phyloP scores from a whole-genome alignment of 2,329 filamentous ascomycete species.

The Fusarium brachygibbosum region DNA sequence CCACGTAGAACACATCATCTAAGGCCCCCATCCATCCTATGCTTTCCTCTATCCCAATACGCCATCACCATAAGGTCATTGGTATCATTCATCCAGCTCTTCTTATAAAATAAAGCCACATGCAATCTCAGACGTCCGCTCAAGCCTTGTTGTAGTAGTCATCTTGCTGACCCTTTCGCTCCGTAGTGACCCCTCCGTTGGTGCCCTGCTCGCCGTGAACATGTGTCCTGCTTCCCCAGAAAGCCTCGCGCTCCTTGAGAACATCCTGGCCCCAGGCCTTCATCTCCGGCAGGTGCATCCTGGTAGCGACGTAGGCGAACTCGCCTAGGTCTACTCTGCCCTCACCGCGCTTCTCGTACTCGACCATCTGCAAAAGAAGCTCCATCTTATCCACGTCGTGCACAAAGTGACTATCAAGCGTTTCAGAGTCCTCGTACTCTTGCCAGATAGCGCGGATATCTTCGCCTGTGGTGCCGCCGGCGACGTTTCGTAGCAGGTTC shows the following conservation, averaged over 20 bases:
- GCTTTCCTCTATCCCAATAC: slow-evolving; percentile 22
- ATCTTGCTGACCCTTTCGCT: slow-evolving; percentile 60
- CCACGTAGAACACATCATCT: slow-evolving; percentile 16
- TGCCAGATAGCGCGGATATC: slow-evolving; percentile 88
- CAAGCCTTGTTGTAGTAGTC: slow-evolving; percentile 61
- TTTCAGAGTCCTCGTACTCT: slow-evolving; percentile 92
- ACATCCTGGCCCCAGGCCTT: slow-evolving; percentile 83
- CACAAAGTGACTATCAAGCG: slow-evolving; percentile 87
- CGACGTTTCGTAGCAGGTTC: slow-evolving; percentile 78
- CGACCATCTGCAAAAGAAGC: slow-evolving; percentile 92
- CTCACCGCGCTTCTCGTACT: slow-evolving; percentile 84
- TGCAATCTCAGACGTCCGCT: neutral
- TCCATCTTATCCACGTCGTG: slow-evolving; percentile 99
- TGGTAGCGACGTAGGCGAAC: slow-evolving; percentile 82
- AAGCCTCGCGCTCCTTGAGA: slow-evolving; percentile 78
- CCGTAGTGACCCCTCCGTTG: slow-evolving; percentile 54
- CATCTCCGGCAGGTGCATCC: slow-evolving; percentile 82
- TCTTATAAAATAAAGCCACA: neutral
- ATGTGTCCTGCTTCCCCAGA: slow-evolving; percentile 72
- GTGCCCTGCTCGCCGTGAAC: slow-evolving; percentile 62
- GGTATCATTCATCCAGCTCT: slow-evolving; percentile 31
- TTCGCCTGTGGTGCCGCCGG: slow-evolving; percentile 75
- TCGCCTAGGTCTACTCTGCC: slow-evolving; percentile 83
- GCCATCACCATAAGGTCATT: slow-evolving; percentile 22
- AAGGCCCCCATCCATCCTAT: neutral